A percentile compares a stretch with the other conserved stretches of the same genome.
phyloP scores from a whole-genome alignment of 164 flowering plant genomes.

The Euptelea pleiosperma region DNA sequence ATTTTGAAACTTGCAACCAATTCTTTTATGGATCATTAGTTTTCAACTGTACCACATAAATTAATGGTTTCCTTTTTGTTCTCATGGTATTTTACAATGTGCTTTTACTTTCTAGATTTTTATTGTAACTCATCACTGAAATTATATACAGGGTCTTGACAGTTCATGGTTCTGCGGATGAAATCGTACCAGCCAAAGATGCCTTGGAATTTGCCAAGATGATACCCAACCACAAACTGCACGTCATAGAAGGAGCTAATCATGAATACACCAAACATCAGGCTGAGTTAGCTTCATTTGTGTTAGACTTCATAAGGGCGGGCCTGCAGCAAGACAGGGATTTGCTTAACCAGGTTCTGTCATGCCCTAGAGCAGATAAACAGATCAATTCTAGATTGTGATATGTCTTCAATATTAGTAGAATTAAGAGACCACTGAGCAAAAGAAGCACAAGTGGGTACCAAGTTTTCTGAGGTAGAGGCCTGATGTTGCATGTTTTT shows the following conservation, averaged over 20 bases:
- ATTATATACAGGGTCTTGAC: conserved; percentile 61
- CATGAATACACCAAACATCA: conserved; percentile 63
- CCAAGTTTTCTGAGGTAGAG: too few relatives aligned
- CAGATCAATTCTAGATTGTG: background rate
- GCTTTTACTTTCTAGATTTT: background rate
- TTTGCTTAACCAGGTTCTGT: conserved; percentile 7
- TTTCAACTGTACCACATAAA: too few relatives aligned
- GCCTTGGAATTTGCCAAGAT: conserved; percentile 66
- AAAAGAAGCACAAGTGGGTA: too few relatives aligned
- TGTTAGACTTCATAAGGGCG: conserved; percentile 47
- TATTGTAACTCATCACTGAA: background rate
- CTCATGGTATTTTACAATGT: background rate
- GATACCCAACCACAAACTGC: conserved; percentile 71
- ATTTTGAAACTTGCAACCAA: too few relatives aligned
- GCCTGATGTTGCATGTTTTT: too few relatives aligned
- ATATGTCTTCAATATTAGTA: background rate
- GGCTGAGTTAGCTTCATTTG: conserved; percentile 47
- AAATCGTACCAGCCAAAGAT: conserved; percentile 65
- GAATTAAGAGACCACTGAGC: background rate
- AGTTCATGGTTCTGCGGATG: conserved; percentile 82
- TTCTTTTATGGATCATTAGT: too few relatives aligned
- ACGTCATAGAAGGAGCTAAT: conserved; percentile 71
- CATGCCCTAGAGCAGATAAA: background rate
- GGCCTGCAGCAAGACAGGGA: conserved; percentile 24
- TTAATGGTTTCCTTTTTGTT: background rate